A percentile compares a stretch with the other conserved stretches of the same genome.
Evolutionary conservation across 2,329 filamentous ascomycete species (phyloP).

Genomic region (Fusarium annulatum): DNA sequence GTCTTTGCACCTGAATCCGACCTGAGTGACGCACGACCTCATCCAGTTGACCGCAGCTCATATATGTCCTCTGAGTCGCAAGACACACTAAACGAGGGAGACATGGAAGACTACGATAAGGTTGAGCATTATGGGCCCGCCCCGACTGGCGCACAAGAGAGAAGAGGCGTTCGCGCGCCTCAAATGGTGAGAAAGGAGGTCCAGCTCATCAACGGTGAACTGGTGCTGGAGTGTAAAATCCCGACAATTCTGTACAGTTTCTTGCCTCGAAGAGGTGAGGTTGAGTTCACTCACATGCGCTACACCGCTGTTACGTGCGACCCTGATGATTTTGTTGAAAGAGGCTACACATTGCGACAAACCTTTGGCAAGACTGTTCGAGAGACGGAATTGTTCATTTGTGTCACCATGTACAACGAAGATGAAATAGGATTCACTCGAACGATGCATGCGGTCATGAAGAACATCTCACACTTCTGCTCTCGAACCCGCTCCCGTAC

Average conservation of each 20-base stretch:
- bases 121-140: slow-evolving; percentile 88
- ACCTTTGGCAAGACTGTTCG: slow-evolving; percentile 84
- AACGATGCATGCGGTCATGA: slow-evolving; percentile 99
- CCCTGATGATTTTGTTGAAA: slow-evolving; percentile 89
- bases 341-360: slow-evolving; percentile 92
- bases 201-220: slow-evolving; percentile 94
- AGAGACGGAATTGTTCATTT: slow-evolving; percentile 96
- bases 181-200: slow-evolving; percentile 96
- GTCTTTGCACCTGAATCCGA: slow-evolving; percentile 75
- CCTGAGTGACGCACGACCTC: slow-evolving; percentile 63
- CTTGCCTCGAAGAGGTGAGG: slow-evolving; percentile 88
- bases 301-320: slow-evolving; percentile 99
- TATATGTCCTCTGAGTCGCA: slow-evolving; percentile 64
- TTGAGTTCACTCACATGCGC: slow-evolving; percentile 98
- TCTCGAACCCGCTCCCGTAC: slow-evolving; percentile 90
- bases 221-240: slow-evolving; percentile 98
- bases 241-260: slow-evolving; percentile 98
- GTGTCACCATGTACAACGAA: slow-evolving; percentile 99
- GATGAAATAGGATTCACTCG: slow-evolving; percentile 96
- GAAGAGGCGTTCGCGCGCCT: slow-evolving; percentile 85
- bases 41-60: slow-evolving; percentile 64
- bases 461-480: slow-evolving; percentile 97
- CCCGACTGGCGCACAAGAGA: slow-evolving; percentile 85
- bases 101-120: slow-evolving; percentile 61
- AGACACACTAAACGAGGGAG: slow-evolving; percentile 63